These are phyloP conservation scores for Clarireedia monteithiana DNA, from an alignment of 2,329 filamentous ascomycete species.

Conservation along the genomic window DNA sequence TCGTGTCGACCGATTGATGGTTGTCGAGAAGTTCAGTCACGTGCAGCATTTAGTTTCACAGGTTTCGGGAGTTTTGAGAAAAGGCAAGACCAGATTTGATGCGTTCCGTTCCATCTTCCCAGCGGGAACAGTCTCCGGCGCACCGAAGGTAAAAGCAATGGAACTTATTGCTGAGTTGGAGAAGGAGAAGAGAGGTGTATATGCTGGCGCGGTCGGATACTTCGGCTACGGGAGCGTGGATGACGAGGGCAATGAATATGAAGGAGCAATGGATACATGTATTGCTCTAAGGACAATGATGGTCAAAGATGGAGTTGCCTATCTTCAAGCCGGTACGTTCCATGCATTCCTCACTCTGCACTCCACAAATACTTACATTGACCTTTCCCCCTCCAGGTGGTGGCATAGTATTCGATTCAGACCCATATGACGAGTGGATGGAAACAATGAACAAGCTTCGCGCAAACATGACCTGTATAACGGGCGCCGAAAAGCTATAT, in stretches of 20 bases:
- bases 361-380: neutral
- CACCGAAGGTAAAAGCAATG: conserved; percentile 95
- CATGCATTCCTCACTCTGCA: neutral
- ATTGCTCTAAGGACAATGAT: conserved; percentile 78
- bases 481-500: conserved; percentile 62
- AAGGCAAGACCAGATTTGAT: conserved; percentile 83
- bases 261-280: conserved; percentile 88
- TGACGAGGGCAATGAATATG: conserved; percentile 50
- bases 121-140: conserved; percentile 89
- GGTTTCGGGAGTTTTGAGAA: conserved; percentile 81
- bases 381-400: conserved; percentile 47
- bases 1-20: conserved; percentile 88
- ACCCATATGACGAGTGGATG: conserved; percentile 84
- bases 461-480: conserved; percentile 84
- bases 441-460: conserved; percentile 96
- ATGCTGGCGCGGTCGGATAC: conserved; percentile 93
- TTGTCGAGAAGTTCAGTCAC: conserved; percentile 89
- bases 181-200: conserved; percentile 86
- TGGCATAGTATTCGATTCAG: conserved; percentile 91
- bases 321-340: conserved; percentile 66
- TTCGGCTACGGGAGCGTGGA: conserved; percentile 80
- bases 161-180: conserved; percentile 93
- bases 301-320: conserved; percentile 82
- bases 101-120: conserved; percentile 96
- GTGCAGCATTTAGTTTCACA: conserved; percentile 96